These are phyloP conservation scores for Cryphonectria carpinicola DNA, from an alignment of 2,329 filamentous ascomycete genomes.

Conservation along the genomic window DNA sequence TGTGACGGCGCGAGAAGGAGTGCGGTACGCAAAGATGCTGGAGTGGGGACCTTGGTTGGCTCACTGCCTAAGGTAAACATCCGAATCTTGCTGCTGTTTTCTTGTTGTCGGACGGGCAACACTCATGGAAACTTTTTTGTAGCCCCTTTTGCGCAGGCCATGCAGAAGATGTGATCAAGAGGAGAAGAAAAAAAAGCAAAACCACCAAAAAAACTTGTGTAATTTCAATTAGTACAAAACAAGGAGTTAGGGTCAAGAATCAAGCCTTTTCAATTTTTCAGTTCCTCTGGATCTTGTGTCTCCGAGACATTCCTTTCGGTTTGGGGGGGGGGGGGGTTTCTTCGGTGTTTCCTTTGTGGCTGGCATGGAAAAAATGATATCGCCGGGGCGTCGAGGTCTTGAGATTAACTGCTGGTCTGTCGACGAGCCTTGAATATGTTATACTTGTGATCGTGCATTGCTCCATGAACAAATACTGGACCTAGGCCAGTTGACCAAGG, in stretches of 20 bases:
- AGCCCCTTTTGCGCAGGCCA: neutral
- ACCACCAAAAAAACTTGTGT: neutral
- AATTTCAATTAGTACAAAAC: neutral
- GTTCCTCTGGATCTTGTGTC: neutral
- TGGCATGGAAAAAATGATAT: neutral
- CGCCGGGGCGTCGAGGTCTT: neutral
- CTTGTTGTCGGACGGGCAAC: neutral
- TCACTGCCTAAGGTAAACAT: neutral
- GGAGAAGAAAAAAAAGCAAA: neutral
- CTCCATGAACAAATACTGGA: too few relatives aligned
- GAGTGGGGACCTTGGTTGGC: neutral
- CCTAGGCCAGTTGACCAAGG: too few relatives aligned
- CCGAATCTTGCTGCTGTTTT: neutral
- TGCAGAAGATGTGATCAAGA: neutral
- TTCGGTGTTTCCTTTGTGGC: neutral
- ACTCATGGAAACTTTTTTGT: neutral
- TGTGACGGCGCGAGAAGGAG: conserved; percentile 14
- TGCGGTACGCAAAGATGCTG: conserved; percentile 4
- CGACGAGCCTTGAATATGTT: neutral
- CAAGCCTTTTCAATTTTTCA: neutral
- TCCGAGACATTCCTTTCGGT: neutral
- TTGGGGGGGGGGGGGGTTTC: too few relatives aligned
- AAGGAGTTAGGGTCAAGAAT: neutral
- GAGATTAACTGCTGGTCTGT: neutral
- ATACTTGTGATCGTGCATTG: too few relatives aligned